A percentile compares a stretch with the other conserved stretches of the same genome.
phyloP scores from a whole-genome alignment of 129 eudicot genomes.

The Helichrysum umbraculigerum region DNA sequence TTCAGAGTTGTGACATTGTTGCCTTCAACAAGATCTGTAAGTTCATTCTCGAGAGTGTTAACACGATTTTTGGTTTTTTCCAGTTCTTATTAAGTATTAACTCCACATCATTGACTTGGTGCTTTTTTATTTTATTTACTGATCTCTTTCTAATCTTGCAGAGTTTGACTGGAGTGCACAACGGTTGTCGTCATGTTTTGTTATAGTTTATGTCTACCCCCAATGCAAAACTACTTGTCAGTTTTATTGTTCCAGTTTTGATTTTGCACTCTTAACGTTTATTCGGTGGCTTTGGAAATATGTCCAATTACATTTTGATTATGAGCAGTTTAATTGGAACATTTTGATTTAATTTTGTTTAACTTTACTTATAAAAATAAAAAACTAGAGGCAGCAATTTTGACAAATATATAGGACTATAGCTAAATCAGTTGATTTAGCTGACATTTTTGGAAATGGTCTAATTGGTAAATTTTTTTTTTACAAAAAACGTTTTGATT shows the following conservation, averaged over 20 bases:
- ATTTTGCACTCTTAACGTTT: not conserved
- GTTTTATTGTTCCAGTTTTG: conserved; percentile 20
- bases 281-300: not conserved
- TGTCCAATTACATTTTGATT: not conserved
- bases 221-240: not conserved
- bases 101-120: not conserved
- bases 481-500: no score
- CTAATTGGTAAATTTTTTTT: no score
- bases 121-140: not conserved
- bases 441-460: no score
- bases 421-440: no score
- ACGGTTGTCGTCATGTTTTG: not conserved
- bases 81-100: not conserved
- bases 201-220: not conserved
- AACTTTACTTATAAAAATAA: not conserved
- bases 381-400: not conserved
- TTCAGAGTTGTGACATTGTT: conserved; percentile 94
- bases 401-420: no score
- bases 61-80: not conserved
- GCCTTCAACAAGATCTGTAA: conserved; percentile 95
- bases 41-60: conserved; percentile 10
- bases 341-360: not conserved
- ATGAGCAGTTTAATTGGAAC: not conserved
- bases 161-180: conserved; percentile 20
- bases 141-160: conserved; percentile 22